Conservation (phyloP, 1,284 basidiomycete genomes). For the Puccinia triticina region DNA sequence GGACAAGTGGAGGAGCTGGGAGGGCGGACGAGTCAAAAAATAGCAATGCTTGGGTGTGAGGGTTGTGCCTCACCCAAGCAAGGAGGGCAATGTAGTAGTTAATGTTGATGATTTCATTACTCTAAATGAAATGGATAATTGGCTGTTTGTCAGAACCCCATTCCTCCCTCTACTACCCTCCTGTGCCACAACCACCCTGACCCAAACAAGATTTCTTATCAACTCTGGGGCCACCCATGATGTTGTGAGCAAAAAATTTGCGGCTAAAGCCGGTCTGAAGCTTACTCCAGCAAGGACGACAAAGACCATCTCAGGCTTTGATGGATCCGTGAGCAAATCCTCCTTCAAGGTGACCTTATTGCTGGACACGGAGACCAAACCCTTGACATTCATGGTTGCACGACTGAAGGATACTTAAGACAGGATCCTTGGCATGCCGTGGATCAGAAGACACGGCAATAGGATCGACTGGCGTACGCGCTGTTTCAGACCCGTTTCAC, state of each 20-base stretch:
- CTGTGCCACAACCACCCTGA: background rate
- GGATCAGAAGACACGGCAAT: too few relatives aligned
- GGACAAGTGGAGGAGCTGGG: too few relatives aligned
- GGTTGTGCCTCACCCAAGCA: too few relatives aligned
- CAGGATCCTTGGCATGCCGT: too few relatives aligned
- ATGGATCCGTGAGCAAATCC: background rate
- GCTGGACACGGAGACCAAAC: background rate
- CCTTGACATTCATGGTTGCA: slow-evolving; percentile 10
- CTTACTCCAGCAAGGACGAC: background rate
- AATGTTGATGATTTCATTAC: background rate
- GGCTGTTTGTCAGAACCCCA: background rate
- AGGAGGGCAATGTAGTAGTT: background rate
- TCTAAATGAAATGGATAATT: slow-evolving; percentile 1
- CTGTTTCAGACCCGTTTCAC: too few relatives aligned
- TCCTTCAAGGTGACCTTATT: background rate
- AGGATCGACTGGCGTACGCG: too few relatives aligned
- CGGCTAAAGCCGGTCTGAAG: background rate
- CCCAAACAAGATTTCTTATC: background rate
- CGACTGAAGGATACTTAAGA: too few relatives aligned
- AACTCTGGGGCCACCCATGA: background rate
- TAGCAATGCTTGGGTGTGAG: too few relatives aligned
- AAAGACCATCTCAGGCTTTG: slow-evolving; percentile 3
- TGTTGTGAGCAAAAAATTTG: background rate
- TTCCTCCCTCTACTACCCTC: background rate
- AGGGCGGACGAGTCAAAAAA: too few relatives aligned